Base-by-base conservation (phyloP, 805 yeast species). In the Spathaspora girioi region DNA sequence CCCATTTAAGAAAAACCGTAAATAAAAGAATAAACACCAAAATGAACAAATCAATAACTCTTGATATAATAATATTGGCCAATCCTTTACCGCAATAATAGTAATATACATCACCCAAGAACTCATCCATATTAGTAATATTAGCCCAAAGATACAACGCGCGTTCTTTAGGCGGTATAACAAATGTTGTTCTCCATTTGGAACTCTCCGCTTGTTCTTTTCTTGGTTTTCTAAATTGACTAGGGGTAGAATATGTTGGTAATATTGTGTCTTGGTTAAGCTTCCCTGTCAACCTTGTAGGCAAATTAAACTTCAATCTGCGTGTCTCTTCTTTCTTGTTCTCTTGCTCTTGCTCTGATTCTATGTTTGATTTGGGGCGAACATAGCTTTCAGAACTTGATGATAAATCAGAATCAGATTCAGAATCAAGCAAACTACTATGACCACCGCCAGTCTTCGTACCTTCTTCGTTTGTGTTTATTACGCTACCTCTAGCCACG, bases 131-230 rank as follows among this genome's bases (percentile, higher is more conserved):
- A 66, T 94, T 94, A 58, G 88, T 89, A 20, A 94, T 89, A 61
- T 94, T 94, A 1, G 98, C 96, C 98, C 99, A 94, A 54, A 89
- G 79, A 90, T 97, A 94, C 15, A 88, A 72, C 0, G 98, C 96
- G 46, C 90, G 73, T 62, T 92, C 97, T 46, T 66, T 68, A 3
- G 78, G 78, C 14, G 78, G 77, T 19, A 75, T 72, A 5, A 67
- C 52, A 46, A 63, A 58, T 18, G 52, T 56, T 19, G 45, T 52
- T 50, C 38, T 50, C 46, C 46, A 45, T 47, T 46, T 43, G 48
- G 38, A 47, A 18, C 50, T 27, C 15, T 42, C 19, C 43, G 45
- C n/a, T 23, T 38, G 29, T 3, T 31, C 8, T 35, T 29, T 38
- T 17, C 5, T 35, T 47, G 60, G 53, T 41, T 54, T 23, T 27